Evolutionary conservation across 768 basidiomycete genomes (phyloP), one percentile per base, ranked within the genome.

Genomic region (Auricularia cornea): DNA sequence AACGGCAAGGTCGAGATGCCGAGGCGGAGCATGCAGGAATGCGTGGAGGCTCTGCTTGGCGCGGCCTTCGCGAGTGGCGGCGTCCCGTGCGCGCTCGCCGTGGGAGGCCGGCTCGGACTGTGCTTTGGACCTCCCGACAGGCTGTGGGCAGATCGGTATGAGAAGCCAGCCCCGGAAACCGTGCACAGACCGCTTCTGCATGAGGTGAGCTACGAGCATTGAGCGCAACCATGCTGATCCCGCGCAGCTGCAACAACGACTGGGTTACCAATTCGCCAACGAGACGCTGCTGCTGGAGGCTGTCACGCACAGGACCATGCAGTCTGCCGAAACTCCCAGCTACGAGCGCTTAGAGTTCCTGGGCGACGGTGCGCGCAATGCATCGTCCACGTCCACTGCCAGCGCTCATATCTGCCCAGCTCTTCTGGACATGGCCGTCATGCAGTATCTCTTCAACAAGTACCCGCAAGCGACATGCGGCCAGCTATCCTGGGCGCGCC

Each of bases 271-370:
- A 28, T 93, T 94, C 71, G 78, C 80, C 62, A 77, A 80, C 23
- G 80, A 82, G n/a, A 77, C 81, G 59, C 72, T 91, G 18, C 74
- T 95, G 2, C 69, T 89, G 8, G 87, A 93, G 74, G 92, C 92
- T 10, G 74, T 93, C n/a, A 92, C 90, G 0, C 94, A 96, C 70
- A 89, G 92, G 0, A 92, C 90, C 0, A 90, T 90, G 67, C 77
- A 80, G 11, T 72, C 72, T 2, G 71, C 74, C 1, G 80, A 79
- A 14, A 78, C 78, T 11, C 76, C 83, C 5, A 90, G 89, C 2
- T 95, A 95, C 72, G 89, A 96, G 65, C 83, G 94, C 16, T 76
- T 94, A 12, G 94, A 96, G 68, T 94, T 93, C 68, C 80, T 96
- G 2, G 94, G 94, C 33, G 94, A 96, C 71, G 90, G 92, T 93